Evolutionary conservation across 2,329 filamentous ascomycete genomes (phyloP), one percentile per base, ranked within the genome.

Genomic region (Hortaea werneckii): DNA sequence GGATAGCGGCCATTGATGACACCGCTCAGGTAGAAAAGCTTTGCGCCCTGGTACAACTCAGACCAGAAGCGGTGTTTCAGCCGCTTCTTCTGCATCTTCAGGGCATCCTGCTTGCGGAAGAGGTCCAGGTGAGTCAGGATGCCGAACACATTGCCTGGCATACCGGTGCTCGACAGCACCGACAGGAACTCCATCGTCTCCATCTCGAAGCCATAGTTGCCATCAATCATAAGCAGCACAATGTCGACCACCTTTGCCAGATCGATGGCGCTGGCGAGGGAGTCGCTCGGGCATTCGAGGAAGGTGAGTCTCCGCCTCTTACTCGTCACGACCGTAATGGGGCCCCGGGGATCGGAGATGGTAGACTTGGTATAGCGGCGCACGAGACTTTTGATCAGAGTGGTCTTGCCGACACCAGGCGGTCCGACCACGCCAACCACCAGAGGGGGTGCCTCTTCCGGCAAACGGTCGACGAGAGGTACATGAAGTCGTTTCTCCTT

Each of bases 161-260:
- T 96, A 65, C 92, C 92, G 29, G 86, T 94, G 2, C 87, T 80
- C n/a, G 86, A 84, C 42, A 98, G 73, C 12, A 95, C 82, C 58
- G 95, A 96, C 61, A 98, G 72, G 51, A 98, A 98, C 68, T 98
- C 92, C 92, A 98, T 98, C 0, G 92, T 98, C 75, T 98, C 92
- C 92, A 98, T 98, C 69, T 98, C 92, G 62, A 98, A 98, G 10
- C 92, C 94, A 60, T 85, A 98, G 68, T 96, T 96, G 46, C 92
- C 94, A 63, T 98, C 92, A 57, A 98, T 98, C 86, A 98, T 92
- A 46, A 98, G 77, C 42, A 98, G 75, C 5, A 96, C 87, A 58
- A 98, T 95, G 65, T 98, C 92, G 12, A 94, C 92, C 38, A 98
- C 86, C 68, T 98, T 98, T 49, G 92, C 87, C 46, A 95, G 78